Percentiles rank a stretch among this genome's conserved stretches.
These are phyloP conservation scores for Hysterium pulicare DNA, from an alignment of 2,329 filamentous ascomycete species.

Conservation along the genomic window DNA sequence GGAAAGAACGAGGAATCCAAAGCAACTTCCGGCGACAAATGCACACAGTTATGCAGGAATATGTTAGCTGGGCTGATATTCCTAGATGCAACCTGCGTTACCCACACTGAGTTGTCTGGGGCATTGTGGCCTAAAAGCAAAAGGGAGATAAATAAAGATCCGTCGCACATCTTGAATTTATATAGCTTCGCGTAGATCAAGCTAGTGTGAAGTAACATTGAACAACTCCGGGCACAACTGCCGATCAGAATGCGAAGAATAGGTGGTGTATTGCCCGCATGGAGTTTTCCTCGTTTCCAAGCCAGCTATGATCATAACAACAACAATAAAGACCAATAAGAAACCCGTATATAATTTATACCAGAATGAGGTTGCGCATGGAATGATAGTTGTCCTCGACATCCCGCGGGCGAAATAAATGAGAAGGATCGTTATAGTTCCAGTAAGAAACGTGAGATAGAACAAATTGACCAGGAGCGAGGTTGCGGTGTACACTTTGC, in stretches of 20 bases:
- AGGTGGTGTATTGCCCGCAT: constrained; percentile 1
- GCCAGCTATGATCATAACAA: not conserved
- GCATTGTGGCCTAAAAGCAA: too few species aligned
- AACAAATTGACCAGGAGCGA: not conserved
- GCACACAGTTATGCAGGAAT: too few species aligned
- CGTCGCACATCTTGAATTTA: too few species aligned
- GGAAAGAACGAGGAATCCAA: too few species aligned
- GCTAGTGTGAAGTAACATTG: too few species aligned
- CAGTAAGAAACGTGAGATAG: constrained; percentile 3
- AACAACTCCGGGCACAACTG: too few species aligned
- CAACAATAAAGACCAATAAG: constrained; percentile 1
- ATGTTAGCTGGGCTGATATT: too few species aligned
- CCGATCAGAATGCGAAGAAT: not conserved
- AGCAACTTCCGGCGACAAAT: too few species aligned
- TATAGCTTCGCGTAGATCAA: too few species aligned
- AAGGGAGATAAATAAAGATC: too few species aligned
- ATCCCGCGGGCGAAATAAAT: constrained; percentile 5
- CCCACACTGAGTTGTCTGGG: too few species aligned
- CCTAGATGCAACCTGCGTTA: too few species aligned
- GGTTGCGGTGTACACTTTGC: not conserved
- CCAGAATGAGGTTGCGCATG: constrained; percentile 10
- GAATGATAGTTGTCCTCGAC: constrained; percentile 12
- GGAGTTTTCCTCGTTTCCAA: constrained; percentile 1
- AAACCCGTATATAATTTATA: constrained; percentile 13
- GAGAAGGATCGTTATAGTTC: constrained; percentile 5